Evolutionary conservation across 1,284 basidiomycete species (phyloP).

Genomic region (Erythrobasidium hasegawianum): DNA sequence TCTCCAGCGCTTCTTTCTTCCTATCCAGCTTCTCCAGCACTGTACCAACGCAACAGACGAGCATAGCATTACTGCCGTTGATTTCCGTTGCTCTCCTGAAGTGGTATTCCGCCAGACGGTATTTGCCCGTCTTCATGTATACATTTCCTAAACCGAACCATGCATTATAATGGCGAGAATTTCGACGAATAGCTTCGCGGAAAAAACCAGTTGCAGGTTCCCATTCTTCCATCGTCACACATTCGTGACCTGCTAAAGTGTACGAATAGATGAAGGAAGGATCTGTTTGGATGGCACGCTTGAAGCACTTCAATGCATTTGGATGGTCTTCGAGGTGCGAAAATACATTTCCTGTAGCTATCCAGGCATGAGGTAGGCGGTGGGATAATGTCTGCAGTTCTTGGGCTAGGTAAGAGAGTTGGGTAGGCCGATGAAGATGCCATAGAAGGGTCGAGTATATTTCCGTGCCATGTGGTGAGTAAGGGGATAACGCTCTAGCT

Average conservation of each 20-base stretch:
- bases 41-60: slow-evolving; percentile 42
- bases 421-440: slow-evolving; percentile 76
- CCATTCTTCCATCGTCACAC: slow-evolving; percentile 79
- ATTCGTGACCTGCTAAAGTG: slow-evolving; percentile 90
- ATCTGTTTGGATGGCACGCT: slow-evolving; percentile 71
- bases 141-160: slow-evolving; percentile 97
- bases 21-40: slow-evolving; percentile 67
- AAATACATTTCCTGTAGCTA: slow-evolving; percentile 87
- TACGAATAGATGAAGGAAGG: slow-evolving; percentile 81
- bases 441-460: slow-evolving; percentile 88
- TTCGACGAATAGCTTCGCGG: slow-evolving; percentile 77
- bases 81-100: slow-evolving; percentile 83
- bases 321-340: slow-evolving; percentile 83
- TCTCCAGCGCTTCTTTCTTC: slow-evolving; percentile 63
- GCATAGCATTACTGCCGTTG: slow-evolving; percentile 81
- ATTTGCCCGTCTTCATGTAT: slow-evolving; percentile 84
- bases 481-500: slow-evolving; percentile 73
- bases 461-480: slow-evolving; percentile 84
- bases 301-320: slow-evolving; percentile 86
- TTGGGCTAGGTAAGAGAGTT: slow-evolving; percentile 83
- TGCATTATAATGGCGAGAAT: slow-evolving; percentile 88
- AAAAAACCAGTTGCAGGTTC: slow-evolving; percentile 85
- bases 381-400: slow-evolving; percentile 76
- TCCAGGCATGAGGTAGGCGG: slow-evolving; percentile 82
- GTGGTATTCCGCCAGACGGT: slow-evolving; percentile 86